A percentile compares a stretch with the other conserved stretches of the same genome.
These are phyloP conservation scores for Knufia fluminis DNA, from an alignment of 2,329 filamentous ascomycete species.

Conservation along the genomic window DNA sequence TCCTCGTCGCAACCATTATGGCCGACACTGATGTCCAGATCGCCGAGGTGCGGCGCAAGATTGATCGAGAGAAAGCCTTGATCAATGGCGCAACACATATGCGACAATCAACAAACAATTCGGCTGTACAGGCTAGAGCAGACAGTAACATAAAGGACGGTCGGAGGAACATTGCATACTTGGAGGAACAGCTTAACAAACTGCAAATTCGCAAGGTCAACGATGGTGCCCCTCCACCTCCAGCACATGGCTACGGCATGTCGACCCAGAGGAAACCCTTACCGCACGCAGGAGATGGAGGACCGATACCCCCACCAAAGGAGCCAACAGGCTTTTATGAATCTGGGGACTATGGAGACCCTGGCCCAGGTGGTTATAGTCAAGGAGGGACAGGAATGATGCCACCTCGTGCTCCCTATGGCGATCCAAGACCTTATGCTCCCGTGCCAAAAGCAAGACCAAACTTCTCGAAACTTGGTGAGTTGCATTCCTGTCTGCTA, in stretches of 20 bases:
- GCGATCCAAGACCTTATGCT: conserved; percentile 59
- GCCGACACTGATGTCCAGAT: conserved; percentile 53
- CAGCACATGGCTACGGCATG: conserved; percentile 30
- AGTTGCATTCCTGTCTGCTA: conserved; percentile 25
- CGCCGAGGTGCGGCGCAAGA: conserved; percentile 87
- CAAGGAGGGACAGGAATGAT: conserved; percentile 61
- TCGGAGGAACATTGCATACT: conserved; percentile 85
- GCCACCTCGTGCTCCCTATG: conserved; percentile 72
- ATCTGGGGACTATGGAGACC: conserved; percentile 54
- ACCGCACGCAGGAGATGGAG: conserved; percentile 20
- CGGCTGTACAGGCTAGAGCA: conserved; percentile 77
- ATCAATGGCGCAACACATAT: conserved; percentile 91
- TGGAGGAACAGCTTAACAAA: conserved; percentile 84
- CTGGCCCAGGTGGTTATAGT: conserved; percentile 44
- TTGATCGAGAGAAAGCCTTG: conserved; percentile 90
- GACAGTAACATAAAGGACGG: conserved; percentile 93
- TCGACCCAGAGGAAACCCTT: conserved; percentile 5
- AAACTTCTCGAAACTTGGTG: conserved; percentile 95
- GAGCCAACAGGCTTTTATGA: conserved; percentile 51
- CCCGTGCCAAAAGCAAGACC: conserved; percentile 64
- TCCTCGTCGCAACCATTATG: conserved; percentile 36
- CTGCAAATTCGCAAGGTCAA: conserved; percentile 69
- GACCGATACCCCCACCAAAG: conserved; percentile 65
- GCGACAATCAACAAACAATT: conserved; percentile 92
- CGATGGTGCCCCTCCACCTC: conserved; percentile 46